Conservation (phyloP, 495 filamentous ascomycete genomes). For the Astrothelium macrocarpum region DNA sequence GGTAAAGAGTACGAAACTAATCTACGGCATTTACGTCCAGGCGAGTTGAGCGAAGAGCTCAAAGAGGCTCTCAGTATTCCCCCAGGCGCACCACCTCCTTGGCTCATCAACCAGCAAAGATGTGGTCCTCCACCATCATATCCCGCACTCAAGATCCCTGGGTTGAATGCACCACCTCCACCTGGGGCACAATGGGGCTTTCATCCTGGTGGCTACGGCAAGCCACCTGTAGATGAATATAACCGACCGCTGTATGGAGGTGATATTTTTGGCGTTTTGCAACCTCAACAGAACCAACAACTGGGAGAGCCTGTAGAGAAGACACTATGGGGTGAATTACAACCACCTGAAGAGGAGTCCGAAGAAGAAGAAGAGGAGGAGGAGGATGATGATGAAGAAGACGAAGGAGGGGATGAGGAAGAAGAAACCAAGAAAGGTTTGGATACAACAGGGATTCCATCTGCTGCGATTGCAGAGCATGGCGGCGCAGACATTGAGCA, state of each 20-base stretch:
- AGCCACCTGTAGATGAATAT: conserved; percentile 87
- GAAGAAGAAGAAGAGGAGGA: conserved; percentile 77
- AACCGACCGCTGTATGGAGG: conserved; percentile 84
- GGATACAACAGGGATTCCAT: conserved; percentile 69
- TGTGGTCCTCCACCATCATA: conserved; percentile 90
- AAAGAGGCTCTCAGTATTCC: conserved; percentile 92
- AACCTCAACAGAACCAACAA: conserved; percentile 50
- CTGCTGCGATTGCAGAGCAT: conserved; percentile 68
- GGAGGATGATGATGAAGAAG: conserved; percentile 30
- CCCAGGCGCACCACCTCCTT: conserved; percentile 86
- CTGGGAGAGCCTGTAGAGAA: conserved; percentile 75
- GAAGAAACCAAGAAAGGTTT: conserved; percentile 50
- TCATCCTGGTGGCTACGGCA: conserved; percentile 89
- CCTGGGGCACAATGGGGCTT: conserved; percentile 95
- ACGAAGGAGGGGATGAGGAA: conserved; percentile 40
- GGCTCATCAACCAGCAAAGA: conserved; percentile 93
- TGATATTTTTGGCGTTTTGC: conserved; percentile 82
- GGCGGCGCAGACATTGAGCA: conserved; percentile 61
- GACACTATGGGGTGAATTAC: conserved; percentile 89
- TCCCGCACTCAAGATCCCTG: conserved; percentile 82
- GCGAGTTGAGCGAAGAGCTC: conserved; percentile 80
- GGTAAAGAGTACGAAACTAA: conserved; percentile 98
- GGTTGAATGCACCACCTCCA: conserved; percentile 89
- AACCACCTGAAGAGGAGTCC: conserved; percentile 68
- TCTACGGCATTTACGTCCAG: conserved; percentile 76